A percentile compares a stretch with the other conserved stretches of the same genome.
phyloP scores from a whole-genome alignment of 2,329 filamentous ascomycete genomes.

The Epichloe bromicola region DNA sequence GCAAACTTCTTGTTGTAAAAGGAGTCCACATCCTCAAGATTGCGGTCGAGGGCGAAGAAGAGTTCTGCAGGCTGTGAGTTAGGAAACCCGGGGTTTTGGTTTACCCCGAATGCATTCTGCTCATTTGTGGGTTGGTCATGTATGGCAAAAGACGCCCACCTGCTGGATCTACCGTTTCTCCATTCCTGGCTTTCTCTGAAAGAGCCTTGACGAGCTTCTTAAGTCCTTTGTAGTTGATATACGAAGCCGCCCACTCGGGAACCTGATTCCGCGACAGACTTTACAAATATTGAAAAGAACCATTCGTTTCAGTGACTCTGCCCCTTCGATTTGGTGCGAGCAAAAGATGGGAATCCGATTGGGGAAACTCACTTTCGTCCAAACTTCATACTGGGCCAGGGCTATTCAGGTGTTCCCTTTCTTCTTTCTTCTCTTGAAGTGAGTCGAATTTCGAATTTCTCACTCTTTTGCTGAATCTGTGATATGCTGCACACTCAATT shows the following conservation, averaged over 20 bases:
- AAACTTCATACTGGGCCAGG: constrained; percentile 40
- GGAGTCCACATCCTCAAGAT: constrained; percentile 88
- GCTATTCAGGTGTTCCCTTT: neutral
- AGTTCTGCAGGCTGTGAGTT: constrained; percentile 53
- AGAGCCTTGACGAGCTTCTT: constrained; percentile 92
- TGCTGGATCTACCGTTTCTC: constrained; percentile 74
- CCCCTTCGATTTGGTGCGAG: constrained; percentile 1
- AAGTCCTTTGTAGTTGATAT: constrained; percentile 82
- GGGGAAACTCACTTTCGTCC: constrained; percentile 40
- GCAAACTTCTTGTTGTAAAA: constrained; percentile 96
- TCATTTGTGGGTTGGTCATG: constrained; percentile 7
- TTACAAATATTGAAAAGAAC: constrained; percentile 1
- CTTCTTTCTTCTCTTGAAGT: neutral
- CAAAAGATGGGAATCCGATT: neutral
- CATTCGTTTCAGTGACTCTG: constrained; percentile 8
- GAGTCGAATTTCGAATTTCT: neutral
- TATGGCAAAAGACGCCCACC: constrained; percentile 45
- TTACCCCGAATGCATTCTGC: constrained; percentile 11
- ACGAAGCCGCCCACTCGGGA: constrained; percentile 71
- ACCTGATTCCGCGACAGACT: constrained; percentile 71
- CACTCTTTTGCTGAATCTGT: neutral
- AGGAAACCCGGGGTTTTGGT: constrained; percentile 15
- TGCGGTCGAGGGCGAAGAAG: constrained; percentile 91
- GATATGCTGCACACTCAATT: neutral
- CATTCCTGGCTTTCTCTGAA: constrained; percentile 49